Evolutionary conservation across 2,329 filamentous ascomycete genomes (phyloP), one percentile per base, ranked within the genome.

Genomic region (Lithohypha guttulata): DNA sequence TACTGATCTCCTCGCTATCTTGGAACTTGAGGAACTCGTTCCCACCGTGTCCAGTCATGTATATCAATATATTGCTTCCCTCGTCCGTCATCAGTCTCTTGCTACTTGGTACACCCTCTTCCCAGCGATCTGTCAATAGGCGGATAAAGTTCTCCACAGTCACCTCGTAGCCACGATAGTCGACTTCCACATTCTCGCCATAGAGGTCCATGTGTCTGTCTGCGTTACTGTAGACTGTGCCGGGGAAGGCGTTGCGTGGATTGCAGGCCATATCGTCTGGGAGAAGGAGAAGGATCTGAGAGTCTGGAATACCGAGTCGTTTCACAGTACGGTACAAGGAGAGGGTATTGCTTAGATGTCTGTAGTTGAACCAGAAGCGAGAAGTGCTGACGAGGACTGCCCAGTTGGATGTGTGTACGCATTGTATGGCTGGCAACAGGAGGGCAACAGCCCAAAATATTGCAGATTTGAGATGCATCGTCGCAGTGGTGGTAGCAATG

Each of bases 221-320:
- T 25, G 91, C 87, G 58, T 98, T 96, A 64, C 91, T 95, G 72
- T 96, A 98, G 20, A 98, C 91, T 38, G 87, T 95, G 37, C 91
- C 91, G 0, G 91, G 87, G 60, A 98, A 98, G 34, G 87, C 86
- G 60, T 98, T 98, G 55, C 91, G 85, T 21, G 91, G 91, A 64
- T 98, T 98, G 71, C 91, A 98, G 26, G 91, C 91, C 85, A 98
- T 96, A 66, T 98, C 91, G 61, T 98, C 91, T 15, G 91, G 91
- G n/a, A 98, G 77, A 87, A 98, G 96, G 51, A 98, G 81, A 59
- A 98, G 96, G 64, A 98, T 98, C 60, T 98, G 91, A 36, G 85
- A 94, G 63, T 98, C 91, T 23, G 91, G 91, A 44, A 98, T 98
- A 33, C 91, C 91, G 25, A 98, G 78, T 9, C 91, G 84, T 68